Evolutionary conservation across 495 filamentous ascomycete species (phyloP).

Genomic region (Neurospora cerealis): DNA sequence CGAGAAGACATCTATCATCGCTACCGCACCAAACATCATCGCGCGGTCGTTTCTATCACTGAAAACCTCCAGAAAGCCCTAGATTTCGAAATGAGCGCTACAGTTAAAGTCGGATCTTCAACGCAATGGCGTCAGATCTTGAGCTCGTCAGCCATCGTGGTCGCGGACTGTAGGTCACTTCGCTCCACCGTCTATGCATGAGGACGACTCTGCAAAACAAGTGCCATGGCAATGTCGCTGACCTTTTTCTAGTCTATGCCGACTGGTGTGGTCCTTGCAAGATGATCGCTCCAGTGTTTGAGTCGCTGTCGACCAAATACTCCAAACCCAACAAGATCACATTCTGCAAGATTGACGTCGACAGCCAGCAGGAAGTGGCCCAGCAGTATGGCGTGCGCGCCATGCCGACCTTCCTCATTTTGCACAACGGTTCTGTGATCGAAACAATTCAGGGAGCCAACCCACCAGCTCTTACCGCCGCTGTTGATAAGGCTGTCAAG

Average conservation of each 20-base stretch:
- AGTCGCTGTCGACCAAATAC: conserved; percentile 44
- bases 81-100: conserved; percentile 14
- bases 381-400: conserved; percentile 45
- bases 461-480: conserved; percentile 57
- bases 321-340: conserved; percentile 43
- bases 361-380: conserved; percentile 46
- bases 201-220: background rate
- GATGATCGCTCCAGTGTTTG: conserved; percentile 56
- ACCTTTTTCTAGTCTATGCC: conserved; percentile 40
- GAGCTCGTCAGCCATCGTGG: conserved; percentile 30
- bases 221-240: conserved; percentile 9
- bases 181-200: background rate
- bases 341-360: conserved; percentile 55
- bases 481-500: conserved; percentile 64
- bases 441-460: conserved; percentile 75
- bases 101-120: conserved; percentile 28
- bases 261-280: conserved; percentile 67
- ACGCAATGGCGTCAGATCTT: conserved; percentile 35
- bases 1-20: background rate
- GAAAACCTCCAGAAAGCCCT: background rate
- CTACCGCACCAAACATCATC: background rate
- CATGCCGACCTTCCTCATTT: conserved; percentile 83
- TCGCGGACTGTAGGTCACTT: conserved; percentile 36
- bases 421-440: conserved; percentile 63
- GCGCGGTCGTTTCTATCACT: background rate